Percentiles rank a stretch among this genome's conserved stretches.
These are phyloP conservation scores for Schizopora paradoxa DNA, from an alignment of 1,284 basidiomycete genomes.

Conservation along the genomic window DNA sequence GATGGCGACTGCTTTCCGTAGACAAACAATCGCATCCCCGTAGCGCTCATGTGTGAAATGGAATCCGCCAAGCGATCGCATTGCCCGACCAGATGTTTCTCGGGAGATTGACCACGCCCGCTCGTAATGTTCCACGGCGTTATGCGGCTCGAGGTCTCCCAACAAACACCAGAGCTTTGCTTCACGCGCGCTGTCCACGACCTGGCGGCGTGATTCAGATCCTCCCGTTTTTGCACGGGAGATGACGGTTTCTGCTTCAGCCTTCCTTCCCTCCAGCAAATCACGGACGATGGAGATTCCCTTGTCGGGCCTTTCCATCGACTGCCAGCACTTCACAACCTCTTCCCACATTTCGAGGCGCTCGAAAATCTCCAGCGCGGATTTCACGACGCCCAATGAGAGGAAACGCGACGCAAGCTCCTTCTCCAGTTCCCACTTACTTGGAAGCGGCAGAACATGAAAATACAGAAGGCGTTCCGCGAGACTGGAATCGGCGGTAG, in stretches of 20 bases:
- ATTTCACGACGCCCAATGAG: constrained; percentile 78
- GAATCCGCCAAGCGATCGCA: constrained; percentile 85
- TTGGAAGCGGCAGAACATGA: constrained; percentile 76
- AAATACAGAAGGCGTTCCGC: constrained; percentile 75
- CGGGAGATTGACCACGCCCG: constrained; percentile 82
- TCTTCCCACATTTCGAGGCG: constrained; percentile 97
- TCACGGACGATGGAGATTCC: constrained; percentile 78
- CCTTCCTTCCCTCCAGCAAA: constrained; percentile 75
- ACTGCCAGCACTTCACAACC: constrained; percentile 79
- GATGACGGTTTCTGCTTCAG: constrained; percentile 74
- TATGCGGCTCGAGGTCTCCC: constrained; percentile 81
- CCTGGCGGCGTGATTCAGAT: constrained; percentile 37
- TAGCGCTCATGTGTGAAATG: constrained; percentile 72
- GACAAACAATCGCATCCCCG: constrained; percentile 56
- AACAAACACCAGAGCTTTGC: constrained; percentile 96
- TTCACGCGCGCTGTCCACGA: constrained; percentile 66
- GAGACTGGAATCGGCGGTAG: constrained; percentile 68
- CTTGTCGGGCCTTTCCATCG: constrained; percentile 72
- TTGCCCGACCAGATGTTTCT: constrained; percentile 79
- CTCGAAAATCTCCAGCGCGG: constrained; percentile 88
- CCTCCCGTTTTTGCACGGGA: constrained; percentile 49
- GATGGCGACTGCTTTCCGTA: constrained; percentile 76
- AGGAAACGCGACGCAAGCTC: constrained; percentile 83
- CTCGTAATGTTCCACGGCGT: constrained; percentile 69
- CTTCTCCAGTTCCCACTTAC: constrained; percentile 86